Evolutionary conservation across 2,329 filamentous ascomycete genomes (phyloP).

Genomic region (Niveomyces coronatus): DNA sequence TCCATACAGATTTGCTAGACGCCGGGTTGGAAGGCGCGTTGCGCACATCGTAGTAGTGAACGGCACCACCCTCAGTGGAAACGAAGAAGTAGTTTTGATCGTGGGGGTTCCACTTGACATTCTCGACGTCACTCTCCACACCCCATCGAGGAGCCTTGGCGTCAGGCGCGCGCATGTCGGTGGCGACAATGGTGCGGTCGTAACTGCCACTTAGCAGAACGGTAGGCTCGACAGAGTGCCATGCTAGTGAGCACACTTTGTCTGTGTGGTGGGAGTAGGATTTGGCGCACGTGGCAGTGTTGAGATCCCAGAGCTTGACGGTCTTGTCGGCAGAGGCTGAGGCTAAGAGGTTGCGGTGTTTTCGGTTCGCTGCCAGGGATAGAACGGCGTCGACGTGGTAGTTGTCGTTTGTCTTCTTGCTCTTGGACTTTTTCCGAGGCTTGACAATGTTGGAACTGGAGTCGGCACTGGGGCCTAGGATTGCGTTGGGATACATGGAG

Average conservation of each 20-base stretch:
- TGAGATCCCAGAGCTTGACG: slow-evolving; percentile 94
- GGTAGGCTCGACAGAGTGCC: slow-evolving; percentile 82
- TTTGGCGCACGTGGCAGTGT: slow-evolving; percentile 85
- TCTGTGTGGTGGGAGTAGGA: slow-evolving; percentile 94
- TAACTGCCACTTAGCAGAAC: slow-evolving; percentile 88
- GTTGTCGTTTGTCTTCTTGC: slow-evolving; percentile 75
- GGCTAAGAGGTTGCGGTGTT: slow-evolving; percentile 87
- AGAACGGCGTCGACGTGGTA: slow-evolving; percentile 94
- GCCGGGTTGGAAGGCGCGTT: slow-evolving; percentile 63
- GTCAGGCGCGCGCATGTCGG: slow-evolving; percentile 90
- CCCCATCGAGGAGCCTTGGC: slow-evolving; percentile 76
- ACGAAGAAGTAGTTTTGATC: slow-evolving; percentile 91
- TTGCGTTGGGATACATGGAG: slow-evolving; percentile 96
- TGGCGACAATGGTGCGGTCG: slow-evolving; percentile 86
- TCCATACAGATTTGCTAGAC: slow-evolving; percentile 80
- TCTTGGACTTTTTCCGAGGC: slow-evolving; percentile 88
- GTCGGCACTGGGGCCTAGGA: slow-evolving; percentile 66
- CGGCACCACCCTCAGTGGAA: slow-evolving; percentile 80
- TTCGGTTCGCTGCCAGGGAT: slow-evolving; percentile 80
- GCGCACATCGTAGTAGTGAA: slow-evolving; percentile 86
- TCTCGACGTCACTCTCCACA: slow-evolving; percentile 92
- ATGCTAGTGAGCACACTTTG: slow-evolving; percentile 93
- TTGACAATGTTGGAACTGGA: slow-evolving; percentile 48
- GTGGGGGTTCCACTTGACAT: slow-evolving; percentile 85
- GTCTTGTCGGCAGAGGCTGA: slow-evolving; percentile 95